A percentile compares a stretch with the other conserved stretches of the same genome.
phyloP scores from a whole-genome alignment of 2,329 filamentous ascomycete species.

The Akanthomyces dipterigenus region DNA sequence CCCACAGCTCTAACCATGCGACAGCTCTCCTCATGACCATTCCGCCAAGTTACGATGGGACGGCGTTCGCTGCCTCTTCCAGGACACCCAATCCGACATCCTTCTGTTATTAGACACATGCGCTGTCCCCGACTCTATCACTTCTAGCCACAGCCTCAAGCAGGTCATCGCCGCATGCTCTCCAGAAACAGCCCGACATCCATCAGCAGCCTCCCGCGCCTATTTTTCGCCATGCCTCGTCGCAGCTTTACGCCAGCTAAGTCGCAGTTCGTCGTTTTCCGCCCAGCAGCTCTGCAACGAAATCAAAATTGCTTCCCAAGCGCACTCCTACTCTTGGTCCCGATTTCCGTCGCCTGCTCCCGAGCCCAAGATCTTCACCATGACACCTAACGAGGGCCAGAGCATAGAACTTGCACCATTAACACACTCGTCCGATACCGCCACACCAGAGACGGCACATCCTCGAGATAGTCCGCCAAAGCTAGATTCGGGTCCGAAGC shows the following conservation, averaged over 20 bases:
- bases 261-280: constrained; percentile 46
- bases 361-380: constrained; percentile 40
- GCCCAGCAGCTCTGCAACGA: constrained; percentile 52
- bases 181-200: constrained; percentile 29
- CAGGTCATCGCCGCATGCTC: constrained; percentile 56
- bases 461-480: constrained; percentile 32
- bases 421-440: constrained; percentile 13
- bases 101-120: constrained; percentile 58
- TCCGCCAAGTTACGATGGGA: constrained; percentile 58
- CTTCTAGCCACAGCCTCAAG: constrained; percentile 50
- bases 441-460: neutral
- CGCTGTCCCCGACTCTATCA: constrained; percentile 43
- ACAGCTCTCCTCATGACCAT: constrained; percentile 46
- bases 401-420: constrained; percentile 47
- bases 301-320: constrained; percentile 36
- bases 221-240: constrained; percentile 52
- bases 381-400: constrained; percentile 48
- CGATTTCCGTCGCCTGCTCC: constrained; percentile 23
- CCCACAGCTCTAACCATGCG: constrained; percentile 34
- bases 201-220: constrained; percentile 33
- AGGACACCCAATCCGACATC: constrained; percentile 57
- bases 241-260: constrained; percentile 48
- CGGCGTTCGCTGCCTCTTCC: constrained; percentile 54
- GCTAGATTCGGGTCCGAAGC: constrained; percentile 42
- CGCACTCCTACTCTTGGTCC: constrained; percentile 29